A percentile compares a stretch with the other conserved stretches of the same genome.
Evolutionary conservation across 305 asterid species (phyloP).

Genomic region (Fraxinus latifolia): DNA sequence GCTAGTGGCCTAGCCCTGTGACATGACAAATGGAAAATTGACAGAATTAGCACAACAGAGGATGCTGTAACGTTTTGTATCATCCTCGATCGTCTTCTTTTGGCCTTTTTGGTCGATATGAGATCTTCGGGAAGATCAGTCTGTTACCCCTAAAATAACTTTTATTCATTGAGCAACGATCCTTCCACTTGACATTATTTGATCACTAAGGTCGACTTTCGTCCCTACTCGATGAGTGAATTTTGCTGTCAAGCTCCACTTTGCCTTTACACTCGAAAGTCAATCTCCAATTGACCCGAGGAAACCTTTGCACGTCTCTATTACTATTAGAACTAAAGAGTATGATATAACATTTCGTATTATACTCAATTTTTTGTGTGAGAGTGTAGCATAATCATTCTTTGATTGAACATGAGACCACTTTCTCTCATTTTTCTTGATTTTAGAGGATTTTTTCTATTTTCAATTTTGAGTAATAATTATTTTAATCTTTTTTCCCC

Average conservation of each 20-base stretch:
- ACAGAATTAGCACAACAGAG: not conserved
- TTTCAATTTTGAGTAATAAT: not conserved
- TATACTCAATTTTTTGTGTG: too few species aligned
- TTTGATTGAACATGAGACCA: not conserved
- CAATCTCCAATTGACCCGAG: not conserved
- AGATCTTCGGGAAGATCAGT: not conserved
- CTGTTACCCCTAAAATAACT: not conserved
- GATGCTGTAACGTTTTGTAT: not conserved
- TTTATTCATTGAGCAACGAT: not conserved
- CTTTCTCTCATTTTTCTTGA: not conserved
- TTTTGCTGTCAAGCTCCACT: not conserved
- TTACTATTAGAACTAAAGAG: not conserved
- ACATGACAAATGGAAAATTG: not conserved
- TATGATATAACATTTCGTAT: not conserved
- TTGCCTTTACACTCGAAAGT: too few species aligned
- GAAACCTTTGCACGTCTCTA: not conserved
- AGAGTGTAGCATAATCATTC: too few species aligned
- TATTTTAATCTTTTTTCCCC: too few species aligned
- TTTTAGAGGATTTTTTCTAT: not conserved
- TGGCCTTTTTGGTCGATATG: not conserved
- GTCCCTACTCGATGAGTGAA: too few species aligned
- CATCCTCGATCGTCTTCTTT: not conserved
- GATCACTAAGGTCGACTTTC: too few species aligned
- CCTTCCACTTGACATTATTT: not conserved
- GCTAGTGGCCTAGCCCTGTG: not conserved